phyloP scores from a whole-genome alignment of 108 stramenopile species.

The Fragilaria crotonensis region DNA sequence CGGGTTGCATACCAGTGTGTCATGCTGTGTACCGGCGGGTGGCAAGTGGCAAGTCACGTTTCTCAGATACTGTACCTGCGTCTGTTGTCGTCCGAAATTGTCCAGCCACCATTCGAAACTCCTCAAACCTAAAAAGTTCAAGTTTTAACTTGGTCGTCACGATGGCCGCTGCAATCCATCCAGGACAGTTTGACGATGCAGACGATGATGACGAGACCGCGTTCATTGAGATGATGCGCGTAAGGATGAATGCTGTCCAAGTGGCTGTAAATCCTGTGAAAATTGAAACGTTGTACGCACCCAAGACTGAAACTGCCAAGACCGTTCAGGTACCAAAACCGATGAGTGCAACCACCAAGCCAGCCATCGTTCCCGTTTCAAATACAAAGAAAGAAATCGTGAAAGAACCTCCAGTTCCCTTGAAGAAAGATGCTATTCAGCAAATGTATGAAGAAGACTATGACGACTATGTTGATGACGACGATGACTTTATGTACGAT shows the following conservation, averaged over 20 bases:
- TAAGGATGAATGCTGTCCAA: not conserved
- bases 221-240: constrained; percentile 7
- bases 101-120: no score
- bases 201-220: constrained; percentile 8
- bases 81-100: no score
- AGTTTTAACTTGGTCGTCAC: no score
- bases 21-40: no score
- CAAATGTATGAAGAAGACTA: constrained; percentile 1
- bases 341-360: not conserved
- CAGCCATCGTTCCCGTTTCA: not conserved
- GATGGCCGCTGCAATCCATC: constrained; percentile 9
- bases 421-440: not conserved
- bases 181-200: constrained; percentile 54
- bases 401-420: no score
- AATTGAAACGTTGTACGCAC: constrained; percentile 16
- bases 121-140: no score
- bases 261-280: not conserved
- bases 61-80: no score
- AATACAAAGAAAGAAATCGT: not conserved
- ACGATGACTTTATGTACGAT: constrained; percentile 45
- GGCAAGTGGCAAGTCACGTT: no score
- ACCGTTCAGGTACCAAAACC: not conserved
- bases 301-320: constrained; percentile 20
- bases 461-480: constrained; percentile 17
- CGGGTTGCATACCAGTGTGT: no score